Percentiles rank a stretch among this genome's conserved stretches.
Evolutionary conservation across 306 rosid genomes (phyloP).

Genomic region (Sophora flavescens): DNA sequence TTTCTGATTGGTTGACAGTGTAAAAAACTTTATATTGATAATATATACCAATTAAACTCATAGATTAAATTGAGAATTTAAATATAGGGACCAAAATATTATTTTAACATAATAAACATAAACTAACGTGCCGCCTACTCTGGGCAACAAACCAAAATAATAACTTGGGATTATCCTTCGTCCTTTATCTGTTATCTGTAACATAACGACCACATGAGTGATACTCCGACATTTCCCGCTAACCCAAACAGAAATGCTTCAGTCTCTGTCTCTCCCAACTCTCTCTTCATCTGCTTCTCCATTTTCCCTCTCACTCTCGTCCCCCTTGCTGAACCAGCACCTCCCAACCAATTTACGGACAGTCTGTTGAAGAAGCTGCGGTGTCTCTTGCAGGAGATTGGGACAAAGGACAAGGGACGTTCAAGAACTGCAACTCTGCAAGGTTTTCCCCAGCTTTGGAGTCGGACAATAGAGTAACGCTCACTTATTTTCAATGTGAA

Average conservation of each 20-base stretch:
- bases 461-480: constrained; percentile 42
- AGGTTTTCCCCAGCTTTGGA: neutral
- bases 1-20: no score
- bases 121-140: no score
- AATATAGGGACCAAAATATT: no score
- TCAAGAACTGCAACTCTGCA: constrained; percentile 61
- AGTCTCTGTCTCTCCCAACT: constrained; percentile 27
- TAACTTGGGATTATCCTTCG: neutral
- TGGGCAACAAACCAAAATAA: neutral
- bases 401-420: constrained; percentile 56
- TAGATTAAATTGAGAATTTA: no score
- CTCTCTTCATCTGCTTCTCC: constrained; percentile 32
- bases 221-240: neutral
- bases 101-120: no score
- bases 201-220: constrained; percentile 33
- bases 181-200: neutral
- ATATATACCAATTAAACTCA: no score
- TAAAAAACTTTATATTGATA: no score
- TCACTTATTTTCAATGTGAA: constrained; percentile 57
- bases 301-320: neutral
- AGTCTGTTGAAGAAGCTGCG: constrained; percentile 54
- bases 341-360: constrained; percentile 47
- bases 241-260: constrained; percentile 28
- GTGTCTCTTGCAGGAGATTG: constrained; percentile 45
- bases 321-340: constrained; percentile 7